Percentiles rank a stretch among this genome's conserved stretches.
phyloP scores from a whole-genome alignment of 345 rosid species.

The Sapria himalayana region DNA sequence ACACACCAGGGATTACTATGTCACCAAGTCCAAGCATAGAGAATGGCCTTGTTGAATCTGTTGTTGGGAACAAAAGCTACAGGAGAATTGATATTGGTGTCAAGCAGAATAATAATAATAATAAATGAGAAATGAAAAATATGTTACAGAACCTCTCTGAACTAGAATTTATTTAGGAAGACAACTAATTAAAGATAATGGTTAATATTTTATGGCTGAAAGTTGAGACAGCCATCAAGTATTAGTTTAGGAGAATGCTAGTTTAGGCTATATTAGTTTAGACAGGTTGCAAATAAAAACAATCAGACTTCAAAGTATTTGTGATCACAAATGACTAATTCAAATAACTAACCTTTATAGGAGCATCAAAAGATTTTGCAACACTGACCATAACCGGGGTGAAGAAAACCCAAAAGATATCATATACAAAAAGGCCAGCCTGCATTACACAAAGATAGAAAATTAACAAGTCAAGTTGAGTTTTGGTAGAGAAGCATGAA shows the following conservation, averaged over 20 bases:
- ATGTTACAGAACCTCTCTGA: too few species aligned
- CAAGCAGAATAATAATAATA: background rate
- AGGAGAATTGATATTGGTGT: background rate
- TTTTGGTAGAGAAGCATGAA: background rate
- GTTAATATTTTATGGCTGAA: too few species aligned
- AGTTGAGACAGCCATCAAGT: too few species aligned
- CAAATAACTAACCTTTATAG: conserved; percentile 65
- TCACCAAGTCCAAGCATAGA: conserved; percentile 99
- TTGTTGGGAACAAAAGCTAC: conserved; percentile 92
- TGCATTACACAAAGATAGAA: conserved; percentile 11
- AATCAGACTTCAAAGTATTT: background rate
- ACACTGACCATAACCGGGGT: conserved; percentile 99
- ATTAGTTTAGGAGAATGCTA: too few species aligned
- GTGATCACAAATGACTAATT: too few species aligned
- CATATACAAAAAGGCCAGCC: conserved; percentile 94
- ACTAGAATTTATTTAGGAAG: too few species aligned
- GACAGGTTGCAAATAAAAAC: background rate
- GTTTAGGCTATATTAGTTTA: too few species aligned
- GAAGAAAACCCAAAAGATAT: conserved; percentile 98
- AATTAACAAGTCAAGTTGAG: background rate
- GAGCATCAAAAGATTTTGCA: conserved; percentile 97
- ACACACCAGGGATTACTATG: conserved; percentile 89
- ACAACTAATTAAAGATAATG: too few species aligned
- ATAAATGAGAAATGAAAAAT: background rate
- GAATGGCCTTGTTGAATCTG: conserved; percentile 51